These are phyloP conservation scores for Trichosporon ovoides DNA, from an alignment of 1,284 basidiomycete species.

Conservation along the genomic window DNA sequence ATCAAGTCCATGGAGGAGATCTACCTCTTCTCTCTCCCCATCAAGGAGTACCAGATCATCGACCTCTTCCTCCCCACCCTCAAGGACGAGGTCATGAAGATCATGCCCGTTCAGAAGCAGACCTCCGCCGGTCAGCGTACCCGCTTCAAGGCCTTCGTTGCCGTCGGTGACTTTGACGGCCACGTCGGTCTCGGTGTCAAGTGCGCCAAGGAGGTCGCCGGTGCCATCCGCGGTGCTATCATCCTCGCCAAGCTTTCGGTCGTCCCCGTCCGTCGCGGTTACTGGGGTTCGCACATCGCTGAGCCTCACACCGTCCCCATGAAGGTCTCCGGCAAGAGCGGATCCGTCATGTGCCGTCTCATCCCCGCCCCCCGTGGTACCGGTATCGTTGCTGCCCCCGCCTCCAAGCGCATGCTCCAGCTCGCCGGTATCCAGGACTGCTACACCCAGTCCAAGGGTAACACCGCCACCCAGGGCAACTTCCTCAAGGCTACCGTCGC, in stretches of 20 bases:
- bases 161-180: slow-evolving; percentile 94
- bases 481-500: slow-evolving; percentile 99
- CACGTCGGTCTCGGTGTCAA: slow-evolving; percentile 99
- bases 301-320: slow-evolving; percentile 98
- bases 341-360: slow-evolving; percentile 98
- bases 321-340: slow-evolving; percentile 97
- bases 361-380: slow-evolving; percentile 98
- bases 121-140: slow-evolving; percentile 99
- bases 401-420: slow-evolving; percentile 93
- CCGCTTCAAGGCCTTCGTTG: slow-evolving; percentile 99
- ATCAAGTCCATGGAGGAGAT: slow-evolving; percentile 99
- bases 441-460: slow-evolving; percentile 84
- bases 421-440: slow-evolving; percentile 92
- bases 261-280: slow-evolving; percentile 95
- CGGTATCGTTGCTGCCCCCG: slow-evolving; percentile 98
- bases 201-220: slow-evolving; percentile 99
- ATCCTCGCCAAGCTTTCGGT: slow-evolving; percentile 97
- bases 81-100: slow-evolving; percentile 99
- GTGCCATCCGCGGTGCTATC: slow-evolving; percentile 98
- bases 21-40: slow-evolving; percentile 99
- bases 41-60: slow-evolving; percentile 98
- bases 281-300: slow-evolving; percentile 98
- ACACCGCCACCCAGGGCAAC: slow-evolving; percentile 99
- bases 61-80: slow-evolving; percentile 95
- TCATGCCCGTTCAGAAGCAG: slow-evolving; percentile 99